Percentiles rank a stretch among this genome's conserved stretches.
phyloP scores from a whole-genome alignment of 2,329 filamentous ascomycete genomes.

The Fusarium burgessii region DNA sequence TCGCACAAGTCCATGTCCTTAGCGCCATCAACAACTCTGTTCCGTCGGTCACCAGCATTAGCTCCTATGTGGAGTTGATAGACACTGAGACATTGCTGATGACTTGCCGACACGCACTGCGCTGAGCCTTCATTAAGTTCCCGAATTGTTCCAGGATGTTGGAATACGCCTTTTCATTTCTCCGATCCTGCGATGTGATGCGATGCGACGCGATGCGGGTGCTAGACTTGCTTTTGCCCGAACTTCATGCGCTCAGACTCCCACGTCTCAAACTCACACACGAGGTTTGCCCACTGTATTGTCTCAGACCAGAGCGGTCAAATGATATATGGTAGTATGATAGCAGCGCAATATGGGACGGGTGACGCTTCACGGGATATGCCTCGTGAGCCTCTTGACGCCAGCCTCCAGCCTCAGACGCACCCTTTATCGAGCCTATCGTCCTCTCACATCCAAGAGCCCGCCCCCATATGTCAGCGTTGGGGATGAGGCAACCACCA shows the following conservation, averaged over 20 bases:
- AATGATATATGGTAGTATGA: constrained; percentile 29
- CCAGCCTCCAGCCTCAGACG: constrained; percentile 28
- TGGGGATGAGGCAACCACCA: constrained; percentile 19
- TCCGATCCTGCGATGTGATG: constrained; percentile 22
- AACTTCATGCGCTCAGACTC: constrained; percentile 23
- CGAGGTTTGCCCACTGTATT: constrained; percentile 12
- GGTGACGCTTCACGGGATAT: constrained; percentile 33
- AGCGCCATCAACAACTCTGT: constrained; percentile 15
- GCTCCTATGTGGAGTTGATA: constrained; percentile 2
- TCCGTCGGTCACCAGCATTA: constrained; percentile 3
- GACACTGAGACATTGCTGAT: constrained; percentile 36
- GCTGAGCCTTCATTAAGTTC: constrained; percentile 15
- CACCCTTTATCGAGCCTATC: constrained; percentile 12
- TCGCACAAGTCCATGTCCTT: constrained; percentile 17
- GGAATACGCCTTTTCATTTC: constrained; percentile 3
- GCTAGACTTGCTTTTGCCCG: constrained; percentile 8
- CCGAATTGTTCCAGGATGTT: constrained; percentile 9
- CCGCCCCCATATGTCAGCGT: constrained; percentile 25
- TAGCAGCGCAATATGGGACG: constrained; percentile 13
- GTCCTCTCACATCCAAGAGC: constrained; percentile 27
- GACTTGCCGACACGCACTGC: constrained; percentile 26
- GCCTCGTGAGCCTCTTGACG: constrained; percentile 34
- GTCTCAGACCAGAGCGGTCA: constrained; percentile 38
- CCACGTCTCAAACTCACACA: constrained; percentile 16
- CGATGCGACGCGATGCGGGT: constrained; percentile 13